Conservation (phyloP, 139 green algal genomes). For the Chlamydomonas sp. region DNA sequence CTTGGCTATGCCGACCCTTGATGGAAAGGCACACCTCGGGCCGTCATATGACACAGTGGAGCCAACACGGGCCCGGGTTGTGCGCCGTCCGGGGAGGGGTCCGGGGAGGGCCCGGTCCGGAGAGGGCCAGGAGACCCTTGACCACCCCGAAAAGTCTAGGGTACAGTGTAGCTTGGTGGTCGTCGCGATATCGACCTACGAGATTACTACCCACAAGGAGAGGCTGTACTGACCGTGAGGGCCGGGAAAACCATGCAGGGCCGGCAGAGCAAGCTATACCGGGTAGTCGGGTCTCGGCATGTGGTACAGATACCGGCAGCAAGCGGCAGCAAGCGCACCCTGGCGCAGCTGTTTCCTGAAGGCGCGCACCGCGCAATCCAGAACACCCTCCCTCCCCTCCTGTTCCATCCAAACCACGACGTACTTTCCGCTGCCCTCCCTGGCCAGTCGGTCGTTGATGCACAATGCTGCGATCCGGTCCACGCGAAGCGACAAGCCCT, state of each 20-base stretch:
- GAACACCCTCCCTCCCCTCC: background rate
- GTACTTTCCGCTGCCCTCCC: background rate
- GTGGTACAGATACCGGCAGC: background rate
- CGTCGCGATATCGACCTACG: no score
- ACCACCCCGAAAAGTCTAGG: no score
- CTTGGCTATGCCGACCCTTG: no score
- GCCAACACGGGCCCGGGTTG: no score
- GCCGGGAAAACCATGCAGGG: background rate
- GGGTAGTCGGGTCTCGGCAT: background rate
- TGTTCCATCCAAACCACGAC: background rate
- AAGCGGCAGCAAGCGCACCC: background rate
- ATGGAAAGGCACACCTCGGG: no score
- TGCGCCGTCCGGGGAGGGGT: no score
- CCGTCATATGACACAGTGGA: no score
- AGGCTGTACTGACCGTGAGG: no score
- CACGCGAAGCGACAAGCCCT: conserved; percentile 26
- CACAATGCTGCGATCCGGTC: conserved; percentile 48
- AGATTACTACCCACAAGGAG: no score
- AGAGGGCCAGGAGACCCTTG: no score
- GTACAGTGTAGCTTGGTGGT: no score
- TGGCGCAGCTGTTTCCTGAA: background rate
- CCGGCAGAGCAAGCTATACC: background rate
- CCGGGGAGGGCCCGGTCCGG: no score
- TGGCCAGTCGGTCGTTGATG: conserved; percentile 27
- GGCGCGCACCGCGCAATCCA: background rate